Evolutionary conservation across 2,329 filamentous ascomycete genomes (phyloP), one percentile per base, ranked within the genome.

Genomic region (Passalora sequoiae): DNA sequence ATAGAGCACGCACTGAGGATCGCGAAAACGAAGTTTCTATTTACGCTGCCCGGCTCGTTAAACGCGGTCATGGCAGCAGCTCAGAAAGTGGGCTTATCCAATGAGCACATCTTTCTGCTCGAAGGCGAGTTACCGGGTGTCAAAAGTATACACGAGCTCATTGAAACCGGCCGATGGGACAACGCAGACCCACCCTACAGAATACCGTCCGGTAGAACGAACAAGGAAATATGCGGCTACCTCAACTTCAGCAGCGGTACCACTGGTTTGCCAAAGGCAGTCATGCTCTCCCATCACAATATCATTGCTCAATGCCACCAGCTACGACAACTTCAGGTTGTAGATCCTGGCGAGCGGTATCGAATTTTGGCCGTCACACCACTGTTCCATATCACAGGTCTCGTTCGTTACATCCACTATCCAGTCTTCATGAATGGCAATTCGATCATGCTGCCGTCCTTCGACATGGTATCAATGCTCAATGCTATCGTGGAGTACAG

Each of bases 1-100:
- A 81, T 84, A 74, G 72, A 73, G 0, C 78, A 81, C 58, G 78
- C 78, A 0, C 65, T 84, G 3, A 74, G 73, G 49, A 78, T 70
- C 1, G 75, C 72, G 1, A 64, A 73, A 24, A 72, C 76, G 2
- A 78, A 72, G 46, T 74, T 77, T 41, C 56, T 81, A 3, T 73
- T 82, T 60, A 80, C 77, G 0, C 65, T 75, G 0, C 69, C 71
- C 0, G 67, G 67, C 2, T 74, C 70, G 5, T 67, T 80, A 54
- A 64, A 74, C 5, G 70, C 79, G 16, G 77, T 76, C 1, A 55
- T 67, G 6, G 67, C 66, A 7, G 76, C 76, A 10, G 77, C 76
- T 0, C 63, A 72, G 46, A 69, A 68, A 32, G 75, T 72, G 1
- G 75, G 76, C 0, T 65, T 80, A 22, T 66, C 70, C 0, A 63